Evolutionary conservation across 2,329 filamentous ascomycete genomes (phyloP).

Genomic region (Phaeosphaeria sp.): DNA sequence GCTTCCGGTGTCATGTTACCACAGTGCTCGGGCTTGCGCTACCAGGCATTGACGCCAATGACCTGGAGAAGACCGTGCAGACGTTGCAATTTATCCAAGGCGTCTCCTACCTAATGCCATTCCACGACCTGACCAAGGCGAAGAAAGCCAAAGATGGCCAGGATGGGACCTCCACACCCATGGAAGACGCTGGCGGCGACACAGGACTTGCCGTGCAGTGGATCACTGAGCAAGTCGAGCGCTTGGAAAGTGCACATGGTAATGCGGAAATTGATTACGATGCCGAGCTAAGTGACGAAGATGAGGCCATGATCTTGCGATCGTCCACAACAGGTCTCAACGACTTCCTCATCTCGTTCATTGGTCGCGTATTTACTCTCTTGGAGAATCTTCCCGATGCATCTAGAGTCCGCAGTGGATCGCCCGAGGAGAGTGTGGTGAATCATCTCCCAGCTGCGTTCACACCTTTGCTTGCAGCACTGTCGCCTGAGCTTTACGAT

Average conservation of each 20-base stretch:
- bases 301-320: conserved; percentile 84
- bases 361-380: conserved; percentile 94
- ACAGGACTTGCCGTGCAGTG: conserved; percentile 79
- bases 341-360: conserved; percentile 87
- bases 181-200: conserved; percentile 45
- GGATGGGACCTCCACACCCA: conserved; percentile 41
- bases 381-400: conserved; percentile 94
- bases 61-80: conserved; percentile 94
- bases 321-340: conserved; percentile 94
- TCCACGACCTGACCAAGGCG: conserved; percentile 77
- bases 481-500: conserved; percentile 94
- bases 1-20: conserved; percentile 95
- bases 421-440: conserved; percentile 95
- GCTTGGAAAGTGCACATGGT: conserved; percentile 87
- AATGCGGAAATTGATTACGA: conserved; percentile 86
- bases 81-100: conserved; percentile 94
- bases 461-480: conserved; percentile 84
- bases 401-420: conserved; percentile 83
- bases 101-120: conserved; percentile 94
- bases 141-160: conserved; percentile 31
- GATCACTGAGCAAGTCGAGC: conserved; percentile 92
- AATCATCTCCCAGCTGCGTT: conserved; percentile 93
- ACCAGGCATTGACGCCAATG: conserved; percentile 96
- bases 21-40: conserved; percentile 90
- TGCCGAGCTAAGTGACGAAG: conserved; percentile 79